A percentile compares a stretch with the other conserved stretches of the same genome.
These are phyloP conservation scores for Mycena sanguinolenta DNA, from an alignment of 768 basidiomycete genomes.

Conservation along the genomic window DNA sequence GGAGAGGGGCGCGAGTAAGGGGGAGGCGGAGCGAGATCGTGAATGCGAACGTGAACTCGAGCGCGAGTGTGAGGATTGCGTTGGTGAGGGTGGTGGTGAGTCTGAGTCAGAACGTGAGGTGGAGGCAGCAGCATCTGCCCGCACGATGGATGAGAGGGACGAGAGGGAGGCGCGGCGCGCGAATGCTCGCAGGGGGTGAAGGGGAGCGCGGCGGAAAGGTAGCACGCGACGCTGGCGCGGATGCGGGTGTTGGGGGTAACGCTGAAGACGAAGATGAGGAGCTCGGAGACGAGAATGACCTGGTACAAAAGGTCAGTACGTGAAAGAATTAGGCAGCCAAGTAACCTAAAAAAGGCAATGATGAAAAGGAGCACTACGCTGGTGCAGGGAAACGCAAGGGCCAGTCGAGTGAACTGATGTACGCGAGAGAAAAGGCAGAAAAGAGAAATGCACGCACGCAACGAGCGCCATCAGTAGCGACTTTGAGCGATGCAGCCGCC, in stretches of 20 bases:
- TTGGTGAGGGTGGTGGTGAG: background rate
- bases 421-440: background rate
- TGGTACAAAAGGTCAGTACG: slow-evolving; percentile 5
- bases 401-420: background rate
- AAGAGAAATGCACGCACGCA: slow-evolving; percentile 56
- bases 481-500: slow-evolving; percentile 43
- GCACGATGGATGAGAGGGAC: slow-evolving; percentile 23
- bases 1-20: slow-evolving; percentile 46
- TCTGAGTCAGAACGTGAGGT: slow-evolving; percentile 1
- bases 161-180: slow-evolving; percentile 33
- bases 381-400: slow-evolving; percentile 30
- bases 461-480: slow-evolving; percentile 80
- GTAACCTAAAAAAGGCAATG: background rate
- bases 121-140: slow-evolving; percentile 26
- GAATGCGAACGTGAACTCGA: too few relatives aligned
- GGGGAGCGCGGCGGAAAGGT: slow-evolving; percentile 47
- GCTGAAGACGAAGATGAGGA: slow-evolving; percentile 46
- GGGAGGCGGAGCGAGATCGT: slow-evolving; percentile 39
- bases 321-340: background rate
- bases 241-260: slow-evolving; percentile 40
- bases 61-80: background rate
- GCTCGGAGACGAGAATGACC: slow-evolving; percentile 39
- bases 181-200: slow-evolving; percentile 39
- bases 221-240: slow-evolving; percentile 40
- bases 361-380: slow-evolving; percentile 11